Conservation (phyloP, 2,329 filamentous ascomycete species). For the Botrytis medusae region DNA sequence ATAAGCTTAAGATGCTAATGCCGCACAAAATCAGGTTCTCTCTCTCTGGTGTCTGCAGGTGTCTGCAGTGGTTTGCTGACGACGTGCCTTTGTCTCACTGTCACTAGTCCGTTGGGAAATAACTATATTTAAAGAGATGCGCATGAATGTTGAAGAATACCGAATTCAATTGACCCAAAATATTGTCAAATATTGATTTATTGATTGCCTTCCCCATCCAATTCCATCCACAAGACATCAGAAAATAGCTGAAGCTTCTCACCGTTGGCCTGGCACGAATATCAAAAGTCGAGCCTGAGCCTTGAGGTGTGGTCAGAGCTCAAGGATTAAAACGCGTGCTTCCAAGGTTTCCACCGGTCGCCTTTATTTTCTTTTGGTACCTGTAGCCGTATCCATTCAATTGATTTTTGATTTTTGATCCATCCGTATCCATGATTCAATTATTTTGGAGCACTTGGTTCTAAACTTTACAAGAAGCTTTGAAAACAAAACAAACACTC, state of each 20-base stretch:
- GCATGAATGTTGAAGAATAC: neutral
- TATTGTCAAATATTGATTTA: neutral
- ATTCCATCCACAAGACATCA: neutral
- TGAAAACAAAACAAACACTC: neutral
- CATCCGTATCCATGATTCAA: neutral
- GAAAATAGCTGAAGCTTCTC: neutral
- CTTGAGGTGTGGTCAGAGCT: slow-evolving; percentile 4
- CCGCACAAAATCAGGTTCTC: neutral
- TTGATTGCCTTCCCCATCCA: neutral
- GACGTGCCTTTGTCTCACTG: neutral
- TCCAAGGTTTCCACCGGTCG: slow-evolving; percentile 2
- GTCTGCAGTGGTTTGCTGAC: neutral
- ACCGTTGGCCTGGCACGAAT: neutral
- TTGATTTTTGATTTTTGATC: slow-evolving; percentile 4
- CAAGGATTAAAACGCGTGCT: slow-evolving; percentile 1
- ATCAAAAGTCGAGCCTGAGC: neutral
- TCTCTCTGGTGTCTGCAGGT: neutral
- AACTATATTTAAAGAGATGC: neutral
- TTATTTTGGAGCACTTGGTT: slow-evolving; percentile 5
- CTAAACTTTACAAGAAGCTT: slow-evolving; percentile 14
- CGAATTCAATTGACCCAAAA: neutral
- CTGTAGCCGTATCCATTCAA: neutral
- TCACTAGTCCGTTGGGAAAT: neutral
- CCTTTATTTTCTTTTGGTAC: slow-evolving; percentile 1
- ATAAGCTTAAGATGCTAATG: neutral